These are phyloP conservation scores for Colletotrichum neosansevieriae DNA, from an alignment of 2,329 filamentous ascomycete genomes.

Conservation along the genomic window DNA sequence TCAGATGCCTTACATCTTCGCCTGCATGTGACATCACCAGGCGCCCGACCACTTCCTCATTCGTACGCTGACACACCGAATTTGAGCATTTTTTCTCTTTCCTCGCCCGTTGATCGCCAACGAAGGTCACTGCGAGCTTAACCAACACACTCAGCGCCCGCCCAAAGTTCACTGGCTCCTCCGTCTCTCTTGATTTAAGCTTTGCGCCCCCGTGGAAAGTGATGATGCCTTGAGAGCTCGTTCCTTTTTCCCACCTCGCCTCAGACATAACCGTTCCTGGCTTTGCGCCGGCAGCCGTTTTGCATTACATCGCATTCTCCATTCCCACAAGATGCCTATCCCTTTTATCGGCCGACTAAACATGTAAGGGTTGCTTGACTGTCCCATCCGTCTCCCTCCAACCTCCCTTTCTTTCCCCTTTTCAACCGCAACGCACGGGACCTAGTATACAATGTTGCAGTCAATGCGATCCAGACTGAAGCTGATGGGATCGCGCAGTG, in stretches of 20 bases:
- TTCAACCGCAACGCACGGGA: constrained; percentile 33
- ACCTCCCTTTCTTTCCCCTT: constrained; percentile 18
- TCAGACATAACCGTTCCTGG: constrained; percentile 36
- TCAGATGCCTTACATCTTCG: constrained; percentile 24
- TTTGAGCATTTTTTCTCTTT: constrained; percentile 1
- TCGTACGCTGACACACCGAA: constrained; percentile 32
- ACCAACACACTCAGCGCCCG: not conserved
- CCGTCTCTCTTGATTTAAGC: constrained; percentile 25
- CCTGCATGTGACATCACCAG: constrained; percentile 40
- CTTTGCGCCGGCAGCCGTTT: constrained; percentile 22
- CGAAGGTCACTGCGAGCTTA: constrained; percentile 3
- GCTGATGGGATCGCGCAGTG: constrained; percentile 58
- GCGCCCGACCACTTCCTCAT: constrained; percentile 31
- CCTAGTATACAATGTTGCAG: constrained; percentile 18
- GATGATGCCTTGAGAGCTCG: constrained; percentile 28
- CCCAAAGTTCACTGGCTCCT: not conserved
- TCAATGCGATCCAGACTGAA: constrained; percentile 32
- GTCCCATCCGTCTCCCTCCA: constrained; percentile 3
- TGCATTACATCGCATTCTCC: constrained; percentile 20
- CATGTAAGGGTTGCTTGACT: constrained; percentile 54
- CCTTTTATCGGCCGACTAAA: constrained; percentile 66
- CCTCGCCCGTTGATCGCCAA: not conserved
- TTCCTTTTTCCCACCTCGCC: constrained; percentile 27
- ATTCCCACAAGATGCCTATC: constrained; percentile 58
- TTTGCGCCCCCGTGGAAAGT: constrained; percentile 24